A percentile compares a stretch with the other conserved stretches of the same genome.
phyloP scores from a whole-genome alignment of 169 alveolate species.

The Perkinsus marinus region DNA sequence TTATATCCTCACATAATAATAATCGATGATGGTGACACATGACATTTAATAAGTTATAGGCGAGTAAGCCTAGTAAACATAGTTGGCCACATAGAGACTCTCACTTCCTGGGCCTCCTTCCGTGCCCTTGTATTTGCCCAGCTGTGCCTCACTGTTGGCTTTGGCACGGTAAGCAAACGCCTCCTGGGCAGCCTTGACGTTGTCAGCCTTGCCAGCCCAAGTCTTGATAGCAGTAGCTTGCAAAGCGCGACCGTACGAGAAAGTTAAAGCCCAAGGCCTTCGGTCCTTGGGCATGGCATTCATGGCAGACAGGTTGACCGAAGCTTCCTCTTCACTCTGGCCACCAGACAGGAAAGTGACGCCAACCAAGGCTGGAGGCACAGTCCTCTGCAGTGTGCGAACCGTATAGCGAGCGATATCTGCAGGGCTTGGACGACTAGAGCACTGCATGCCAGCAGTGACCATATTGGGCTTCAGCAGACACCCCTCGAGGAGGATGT shows the following conservation, averaged over 20 bases:
- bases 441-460: constrained; percentile 84
- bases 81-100: too few species aligned
- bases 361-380: constrained; percentile 92
- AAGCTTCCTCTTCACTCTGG: constrained; percentile 93
- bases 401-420: constrained; percentile 91
- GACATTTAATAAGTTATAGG: too few species aligned
- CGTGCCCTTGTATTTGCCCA: constrained; percentile 65
- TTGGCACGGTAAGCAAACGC: constrained; percentile 82
- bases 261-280: constrained; percentile 85
- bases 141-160: constrained; percentile 88
- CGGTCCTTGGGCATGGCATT: constrained; percentile 46
- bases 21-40: too few species aligned
- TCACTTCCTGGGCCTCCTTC: constrained; percentile 31
- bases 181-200: constrained; percentile 83
- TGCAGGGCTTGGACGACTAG: constrained; percentile 64
- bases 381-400: constrained; percentile 79
- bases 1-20: too few species aligned
- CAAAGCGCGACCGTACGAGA: constrained; percentile 98
- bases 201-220: constrained; percentile 90
- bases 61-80: too few species aligned
- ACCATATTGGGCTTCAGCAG: constrained; percentile 97
- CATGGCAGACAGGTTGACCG: constrained; percentile 86
- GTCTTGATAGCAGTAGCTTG: constrained; percentile 85
- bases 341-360: constrained; percentile 99
- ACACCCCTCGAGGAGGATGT: constrained; percentile 89